phyloP scores from a whole-genome alignment of 2,329 filamentous ascomycete genomes.

The Dactylellina drechsleri region DNA sequence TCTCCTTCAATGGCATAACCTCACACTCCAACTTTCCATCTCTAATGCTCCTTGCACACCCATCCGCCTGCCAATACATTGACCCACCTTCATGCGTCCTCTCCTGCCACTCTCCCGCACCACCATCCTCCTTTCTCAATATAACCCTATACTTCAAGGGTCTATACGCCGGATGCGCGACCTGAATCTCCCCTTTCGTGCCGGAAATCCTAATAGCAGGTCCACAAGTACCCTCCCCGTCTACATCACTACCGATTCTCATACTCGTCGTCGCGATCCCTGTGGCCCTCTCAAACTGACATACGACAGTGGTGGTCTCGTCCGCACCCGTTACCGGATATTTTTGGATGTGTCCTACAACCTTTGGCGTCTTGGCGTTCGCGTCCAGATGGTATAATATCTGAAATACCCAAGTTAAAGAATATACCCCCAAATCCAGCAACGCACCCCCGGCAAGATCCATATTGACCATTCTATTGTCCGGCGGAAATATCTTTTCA shows the following conservation, averaged over 20 bases:
- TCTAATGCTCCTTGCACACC: slow-evolving; percentile 77
- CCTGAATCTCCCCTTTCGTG: slow-evolving; percentile 81
- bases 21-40: slow-evolving; percentile 81
- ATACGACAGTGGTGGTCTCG: slow-evolving; percentile 79
- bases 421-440: slow-evolving; percentile 87
- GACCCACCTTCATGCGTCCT: slow-evolving; percentile 71
- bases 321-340: slow-evolving; percentile 79
- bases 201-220: slow-evolving; percentile 83
- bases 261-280: slow-evolving; percentile 77
- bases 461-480: slow-evolving; percentile 80
- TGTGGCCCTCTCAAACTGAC: slow-evolving; percentile 79
- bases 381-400: slow-evolving; percentile 83
- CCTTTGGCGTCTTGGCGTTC: slow-evolving; percentile 73
- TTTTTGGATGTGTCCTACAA: slow-evolving; percentile 76
- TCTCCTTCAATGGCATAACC: slow-evolving; percentile 77
- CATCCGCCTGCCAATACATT: slow-evolving; percentile 90
- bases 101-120: slow-evolving; percentile 62
- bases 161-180: slow-evolving; percentile 76
- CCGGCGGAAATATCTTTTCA: slow-evolving; percentile 69
- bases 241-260: slow-evolving; percentile 71
- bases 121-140: slow-evolving; percentile 66
- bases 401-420: slow-evolving; percentile 90
- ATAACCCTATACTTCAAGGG: slow-evolving; percentile 75
- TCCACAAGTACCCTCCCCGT: slow-evolving; percentile 69
- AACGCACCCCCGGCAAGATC: slow-evolving; percentile 84